phyloP scores from a whole-genome alignment of 179 eudicot species.

The Silene noctiflora region DNA sequence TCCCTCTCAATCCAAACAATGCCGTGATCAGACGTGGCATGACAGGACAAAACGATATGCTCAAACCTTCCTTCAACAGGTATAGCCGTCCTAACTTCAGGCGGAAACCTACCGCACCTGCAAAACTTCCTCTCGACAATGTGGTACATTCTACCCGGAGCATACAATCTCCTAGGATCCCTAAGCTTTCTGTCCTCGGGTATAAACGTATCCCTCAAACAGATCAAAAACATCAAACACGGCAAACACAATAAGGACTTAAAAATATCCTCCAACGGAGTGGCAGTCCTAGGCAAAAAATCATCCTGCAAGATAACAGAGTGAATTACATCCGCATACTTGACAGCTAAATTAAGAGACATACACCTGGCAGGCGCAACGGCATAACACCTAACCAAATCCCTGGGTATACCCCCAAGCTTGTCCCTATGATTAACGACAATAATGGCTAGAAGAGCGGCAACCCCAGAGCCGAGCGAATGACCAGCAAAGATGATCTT shows the following conservation, averaged over 20 bases:
- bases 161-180: conserved; percentile 91
- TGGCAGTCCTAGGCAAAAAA: conserved; percentile 86
- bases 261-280: conserved; percentile 88
- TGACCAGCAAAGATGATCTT: conserved; percentile 79
- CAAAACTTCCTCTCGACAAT: conserved; percentile 94
- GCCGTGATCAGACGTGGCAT: conserved; percentile 82
- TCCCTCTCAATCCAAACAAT: conserved; percentile 83
- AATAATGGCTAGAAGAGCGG: conserved; percentile 59
- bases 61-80: conserved; percentile 95
- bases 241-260: conserved; percentile 91
- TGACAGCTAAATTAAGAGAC: conserved; percentile 89
- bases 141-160: conserved; percentile 95
- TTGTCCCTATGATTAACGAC: conserved; percentile 63
- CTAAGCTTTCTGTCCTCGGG: conserved; percentile 73
- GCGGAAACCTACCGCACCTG: conserved; percentile 94
- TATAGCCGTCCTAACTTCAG: conserved; percentile 89
- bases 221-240: conserved; percentile 67
- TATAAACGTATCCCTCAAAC: conserved; percentile 90
- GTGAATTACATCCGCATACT: conserved; percentile 83
- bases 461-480: conserved; percentile 87
- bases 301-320: conserved; percentile 88
- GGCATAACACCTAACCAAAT: conserved; percentile 50
- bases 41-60: conserved; percentile 82
- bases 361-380: conserved; percentile 86
- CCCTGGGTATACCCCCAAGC: conserved; percentile 65